phyloP scores from a whole-genome alignment of 2,329 filamentous ascomycete species.

The Cercospora zeae-maydis region DNA sequence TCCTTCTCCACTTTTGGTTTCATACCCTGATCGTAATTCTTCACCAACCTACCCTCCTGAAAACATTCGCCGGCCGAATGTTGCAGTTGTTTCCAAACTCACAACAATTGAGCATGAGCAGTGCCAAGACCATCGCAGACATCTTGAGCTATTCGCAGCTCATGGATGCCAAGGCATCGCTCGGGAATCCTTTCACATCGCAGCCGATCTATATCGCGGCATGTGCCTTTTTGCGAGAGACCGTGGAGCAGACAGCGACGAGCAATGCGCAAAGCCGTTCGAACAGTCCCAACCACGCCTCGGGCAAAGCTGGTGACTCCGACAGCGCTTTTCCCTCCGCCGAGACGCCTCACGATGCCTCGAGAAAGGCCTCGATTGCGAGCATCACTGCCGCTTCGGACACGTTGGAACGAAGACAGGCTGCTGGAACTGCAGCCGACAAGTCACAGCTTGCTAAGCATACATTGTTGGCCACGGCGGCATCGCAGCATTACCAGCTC shows the following conservation, averaged over 20 bases:
- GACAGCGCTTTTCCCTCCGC: constrained; percentile 13
- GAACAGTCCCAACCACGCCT: constrained; percentile 42
- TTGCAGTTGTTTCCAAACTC: constrained; percentile 75
- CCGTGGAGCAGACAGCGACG: constrained; percentile 63
- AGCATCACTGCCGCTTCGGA: constrained; percentile 10
- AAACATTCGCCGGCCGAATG: constrained; percentile 67
- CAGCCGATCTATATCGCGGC: constrained; percentile 91
- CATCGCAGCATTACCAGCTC: constrained; percentile 80
- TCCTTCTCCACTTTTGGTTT: constrained; percentile 84
- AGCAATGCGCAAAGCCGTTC: constrained; percentile 55
- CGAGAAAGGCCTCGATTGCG: constrained; percentile 16
- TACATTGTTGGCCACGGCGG: constrained; percentile 71
- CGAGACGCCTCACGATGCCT: constrained; percentile 14
- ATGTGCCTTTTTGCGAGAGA: constrained; percentile 83
- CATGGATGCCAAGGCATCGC: constrained; percentile 79
- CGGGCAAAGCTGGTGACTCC: constrained; percentile 10
- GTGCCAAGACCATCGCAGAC: constrained; percentile 86
- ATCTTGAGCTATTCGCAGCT: constrained; percentile 82
- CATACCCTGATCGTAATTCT: constrained; percentile 81
- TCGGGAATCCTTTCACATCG: constrained; percentile 80
- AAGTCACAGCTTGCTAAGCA: constrained; percentile 58
- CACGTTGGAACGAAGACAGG: constrained; percentile 14
- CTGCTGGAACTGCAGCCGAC: constrained; percentile 15
- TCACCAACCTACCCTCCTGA: constrained; percentile 77
- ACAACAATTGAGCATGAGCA: constrained; percentile 77